Percentiles rank a stretch among this genome's conserved stretches.
Evolutionary conservation across 2,329 filamentous ascomycete species (phyloP).

Genomic region (Leptographium radiaticola): DNA sequence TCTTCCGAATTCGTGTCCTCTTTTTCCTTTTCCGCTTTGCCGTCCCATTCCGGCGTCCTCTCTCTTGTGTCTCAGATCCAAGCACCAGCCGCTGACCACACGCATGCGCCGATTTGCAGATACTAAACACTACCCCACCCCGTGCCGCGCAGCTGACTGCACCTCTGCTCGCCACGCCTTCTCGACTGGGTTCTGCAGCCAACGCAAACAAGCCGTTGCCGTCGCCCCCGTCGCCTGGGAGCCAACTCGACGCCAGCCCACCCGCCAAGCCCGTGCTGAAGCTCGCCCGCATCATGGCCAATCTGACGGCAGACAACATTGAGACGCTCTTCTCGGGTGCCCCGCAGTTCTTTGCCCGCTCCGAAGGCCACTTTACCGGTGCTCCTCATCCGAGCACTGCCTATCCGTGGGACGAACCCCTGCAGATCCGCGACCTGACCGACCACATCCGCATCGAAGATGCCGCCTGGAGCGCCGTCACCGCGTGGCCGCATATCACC

Average conservation of each 20-base stretch:
- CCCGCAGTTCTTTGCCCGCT: constrained; percentile 55
- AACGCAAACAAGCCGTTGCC: constrained; percentile 46
- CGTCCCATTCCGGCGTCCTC: neutral
- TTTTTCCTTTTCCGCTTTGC: neutral
- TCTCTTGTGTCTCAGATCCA: neutral
- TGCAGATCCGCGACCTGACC: constrained; percentile 48
- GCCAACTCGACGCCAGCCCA: constrained; percentile 25
- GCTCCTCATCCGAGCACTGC: constrained; percentile 50
- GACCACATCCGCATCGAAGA: constrained; percentile 53
- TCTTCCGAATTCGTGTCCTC: neutral
- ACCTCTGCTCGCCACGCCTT: constrained; percentile 4
- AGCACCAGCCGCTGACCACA: neutral
- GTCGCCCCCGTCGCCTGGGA: constrained; percentile 32
- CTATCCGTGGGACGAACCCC: constrained; percentile 53
- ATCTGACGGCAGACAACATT: constrained; percentile 44
- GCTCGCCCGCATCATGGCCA: constrained; percentile 45
- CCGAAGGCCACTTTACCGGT: constrained; percentile 44
- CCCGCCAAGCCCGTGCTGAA: constrained; percentile 33
- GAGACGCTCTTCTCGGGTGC: constrained; percentile 65
- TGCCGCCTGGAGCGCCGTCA: constrained; percentile 48
- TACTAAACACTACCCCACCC: neutral
- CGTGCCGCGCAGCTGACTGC: neutral
- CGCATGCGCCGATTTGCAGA: neutral
- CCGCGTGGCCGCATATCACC: constrained; percentile 50
- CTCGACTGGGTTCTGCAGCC: constrained; percentile 13